Evolutionary conservation across 2,329 filamentous ascomycete species (phyloP), one percentile per base, ranked within the genome.

Genomic region (Rhexocercosporidium sp.): DNA sequence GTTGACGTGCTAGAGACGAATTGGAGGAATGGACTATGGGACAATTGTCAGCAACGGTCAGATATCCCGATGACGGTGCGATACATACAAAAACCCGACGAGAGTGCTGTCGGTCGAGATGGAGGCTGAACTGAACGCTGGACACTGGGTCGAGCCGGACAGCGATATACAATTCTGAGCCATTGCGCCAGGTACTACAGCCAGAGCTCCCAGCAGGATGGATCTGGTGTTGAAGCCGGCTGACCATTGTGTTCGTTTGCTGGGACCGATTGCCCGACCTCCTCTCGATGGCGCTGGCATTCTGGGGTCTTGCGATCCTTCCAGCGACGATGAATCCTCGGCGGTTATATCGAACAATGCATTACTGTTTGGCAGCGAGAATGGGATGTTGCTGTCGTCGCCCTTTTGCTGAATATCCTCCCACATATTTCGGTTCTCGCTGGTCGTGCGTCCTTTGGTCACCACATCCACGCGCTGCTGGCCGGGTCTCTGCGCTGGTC

Each of bases 21-120:
- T 71, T 88, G 83, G 71, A 99, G 86, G 78, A 98, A 99, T 56
- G 94, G 90, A 81, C 94, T 97, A 76, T 56, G 65, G 44, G 20
- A 29, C 18, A 14, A 37, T 64, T 70, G 53, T 71, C 66, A 62
- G 72, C 53, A 71, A 68, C 66, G 60, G 65, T 46, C 41, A 27
- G 22, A 18, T 39, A 22, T n/a, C 37, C 22, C 5, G 22, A 18
- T 11, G 11, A 25, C 25, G 8, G 49, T 39, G 25, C n/a, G 59
- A 34, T 54, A 84, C 88, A 75, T 84, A 92, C 91, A 91, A 94
- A 67, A 87, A 81, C 31, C 84, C 84, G 57, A 86, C 82, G 68
- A 92, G 76, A 65, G 77, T 80, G 51, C 81, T 80, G 75, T 86
- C 84, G 39, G 87, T 91, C 37, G 91, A 92, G 68, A 96, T 84